These are phyloP conservation scores for Hirschioporus abietinus DNA, from an alignment of 768 basidiomycete genomes.

Conservation along the genomic window DNA sequence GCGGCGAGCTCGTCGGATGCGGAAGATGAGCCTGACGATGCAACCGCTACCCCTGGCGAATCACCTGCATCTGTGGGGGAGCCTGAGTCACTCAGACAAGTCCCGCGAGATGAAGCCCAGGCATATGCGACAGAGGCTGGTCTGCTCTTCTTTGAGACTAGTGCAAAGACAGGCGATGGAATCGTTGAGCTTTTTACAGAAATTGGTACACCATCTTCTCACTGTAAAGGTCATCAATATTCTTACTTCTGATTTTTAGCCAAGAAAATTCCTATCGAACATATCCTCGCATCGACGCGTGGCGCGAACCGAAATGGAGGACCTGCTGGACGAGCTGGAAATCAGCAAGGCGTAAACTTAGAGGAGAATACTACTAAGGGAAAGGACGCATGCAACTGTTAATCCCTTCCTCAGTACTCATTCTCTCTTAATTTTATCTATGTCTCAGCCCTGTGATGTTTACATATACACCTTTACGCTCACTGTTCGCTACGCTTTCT, in stretches of 20 bases:
- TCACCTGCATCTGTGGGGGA: conserved; percentile 46
- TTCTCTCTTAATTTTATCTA: conserved; percentile 13
- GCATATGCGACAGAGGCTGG: conserved; percentile 96
- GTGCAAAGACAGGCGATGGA: conserved; percentile 94
- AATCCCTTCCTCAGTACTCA: conserved; percentile 23
- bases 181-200: conserved; percentile 97
- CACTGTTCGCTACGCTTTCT: conserved; percentile 4
- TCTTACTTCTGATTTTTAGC: conserved; percentile 32
- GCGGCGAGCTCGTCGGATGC: conserved; percentile 54
- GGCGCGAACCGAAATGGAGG: conserved; percentile 30
- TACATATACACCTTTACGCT: conserved; percentile 8
- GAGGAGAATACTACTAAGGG: conserved; percentile 60
- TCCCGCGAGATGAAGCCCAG: conserved; percentile 90
- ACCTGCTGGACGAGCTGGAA: conserved; percentile 52
- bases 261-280: conserved; percentile 89
- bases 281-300: conserved; percentile 82
- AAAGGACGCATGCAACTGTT: conserved; percentile 82
- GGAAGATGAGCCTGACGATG: conserved; percentile 89
- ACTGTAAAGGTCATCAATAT: not conserved
- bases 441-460: conserved; percentile 12
- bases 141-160: conserved; percentile 94
- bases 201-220: conserved; percentile 61
- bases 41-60: conserved; percentile 83
- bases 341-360: conserved; percentile 61
- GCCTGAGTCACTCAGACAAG: conserved; percentile 77